phyloP scores from a whole-genome alignment of 2,329 filamentous ascomycete species.

The Botrytis aclada region DNA sequence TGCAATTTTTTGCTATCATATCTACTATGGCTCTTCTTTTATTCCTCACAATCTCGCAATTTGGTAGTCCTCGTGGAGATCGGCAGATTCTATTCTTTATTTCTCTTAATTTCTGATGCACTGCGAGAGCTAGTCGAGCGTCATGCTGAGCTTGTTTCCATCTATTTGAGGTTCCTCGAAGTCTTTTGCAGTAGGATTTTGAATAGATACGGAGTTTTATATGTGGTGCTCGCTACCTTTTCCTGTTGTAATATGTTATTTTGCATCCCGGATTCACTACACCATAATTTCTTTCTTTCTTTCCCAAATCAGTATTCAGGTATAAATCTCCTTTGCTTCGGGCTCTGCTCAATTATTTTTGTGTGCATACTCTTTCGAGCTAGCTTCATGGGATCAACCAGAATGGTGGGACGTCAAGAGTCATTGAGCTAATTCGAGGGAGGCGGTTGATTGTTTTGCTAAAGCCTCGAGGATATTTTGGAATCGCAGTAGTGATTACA shows the following conservation, averaged over 20 bases:
- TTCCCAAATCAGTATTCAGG: neutral
- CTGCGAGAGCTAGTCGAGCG: neutral
- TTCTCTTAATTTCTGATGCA: accelerated
- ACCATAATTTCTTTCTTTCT: neutral
- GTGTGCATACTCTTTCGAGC: too few species aligned
- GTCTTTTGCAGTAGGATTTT: accelerated
- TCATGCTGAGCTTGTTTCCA: neutral
- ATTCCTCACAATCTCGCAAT: neutral
- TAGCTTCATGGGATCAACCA: too few species aligned
- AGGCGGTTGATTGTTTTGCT: neutral
- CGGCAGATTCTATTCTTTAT: neutral
- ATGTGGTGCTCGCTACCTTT: neutral
- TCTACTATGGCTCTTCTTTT: neutral
- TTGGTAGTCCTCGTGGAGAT: neutral
- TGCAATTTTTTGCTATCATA: neutral
- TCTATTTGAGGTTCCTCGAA: too few species aligned
- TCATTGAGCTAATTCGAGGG: neutral
- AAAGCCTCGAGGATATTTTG: neutral
- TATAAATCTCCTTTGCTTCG: neutral
- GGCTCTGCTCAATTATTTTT: neutral
- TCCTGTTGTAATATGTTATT: too few species aligned
- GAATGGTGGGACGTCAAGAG: neutral
- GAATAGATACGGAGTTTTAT: neutral
- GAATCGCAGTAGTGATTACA: neutral
- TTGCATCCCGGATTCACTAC: too few species aligned